Conservation (phyloP, 176 grass and related monocot genomes). For the Zoysia japonica region DNA sequence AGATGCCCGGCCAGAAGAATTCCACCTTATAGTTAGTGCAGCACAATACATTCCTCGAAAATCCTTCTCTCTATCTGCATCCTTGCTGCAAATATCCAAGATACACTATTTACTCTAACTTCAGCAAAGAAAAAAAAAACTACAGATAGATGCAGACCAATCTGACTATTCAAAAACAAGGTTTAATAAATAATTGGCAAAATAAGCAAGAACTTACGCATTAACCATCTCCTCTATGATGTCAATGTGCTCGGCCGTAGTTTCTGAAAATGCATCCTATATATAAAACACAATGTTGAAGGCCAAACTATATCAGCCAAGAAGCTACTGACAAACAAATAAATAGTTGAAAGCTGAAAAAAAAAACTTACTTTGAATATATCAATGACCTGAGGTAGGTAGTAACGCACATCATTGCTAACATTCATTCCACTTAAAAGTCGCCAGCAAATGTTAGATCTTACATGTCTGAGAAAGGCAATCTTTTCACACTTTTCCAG, state of each 20-base stretch:
- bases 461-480: conserved; percentile 29
- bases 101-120: conserved; percentile 33
- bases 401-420: conserved; percentile 31
- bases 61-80: conserved; percentile 43
- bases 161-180: conserved; percentile 5
- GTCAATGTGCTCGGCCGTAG: conserved; percentile 34
- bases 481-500: conserved; percentile 46
- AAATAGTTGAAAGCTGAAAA: conserved; percentile 18
- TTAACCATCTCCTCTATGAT: conserved; percentile 59
- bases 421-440: conserved; percentile 61
- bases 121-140: conserved; percentile 6
- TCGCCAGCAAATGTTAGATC: conserved; percentile 55
- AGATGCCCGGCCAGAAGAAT: conserved; percentile 3
- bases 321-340: conserved; percentile 24
- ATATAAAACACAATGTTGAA: conserved; percentile 48
- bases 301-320: conserved; percentile 39
- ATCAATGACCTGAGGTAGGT: conserved; percentile 45
- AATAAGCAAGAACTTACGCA: conserved; percentile 55
- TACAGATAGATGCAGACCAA: conserved; percentile 29
- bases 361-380: conserved; percentile 70
- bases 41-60: conserved; percentile 70
- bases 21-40: conserved; percentile 59
- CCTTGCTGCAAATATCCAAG: conserved; percentile 52
- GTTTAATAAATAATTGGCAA: conserved; percentile 28
- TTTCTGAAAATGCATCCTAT: conserved; percentile 68